These are phyloP conservation scores for Tetracladium maxilliforme DNA, from an alignment of 2,329 filamentous ascomycete genomes.

Conservation along the genomic window DNA sequence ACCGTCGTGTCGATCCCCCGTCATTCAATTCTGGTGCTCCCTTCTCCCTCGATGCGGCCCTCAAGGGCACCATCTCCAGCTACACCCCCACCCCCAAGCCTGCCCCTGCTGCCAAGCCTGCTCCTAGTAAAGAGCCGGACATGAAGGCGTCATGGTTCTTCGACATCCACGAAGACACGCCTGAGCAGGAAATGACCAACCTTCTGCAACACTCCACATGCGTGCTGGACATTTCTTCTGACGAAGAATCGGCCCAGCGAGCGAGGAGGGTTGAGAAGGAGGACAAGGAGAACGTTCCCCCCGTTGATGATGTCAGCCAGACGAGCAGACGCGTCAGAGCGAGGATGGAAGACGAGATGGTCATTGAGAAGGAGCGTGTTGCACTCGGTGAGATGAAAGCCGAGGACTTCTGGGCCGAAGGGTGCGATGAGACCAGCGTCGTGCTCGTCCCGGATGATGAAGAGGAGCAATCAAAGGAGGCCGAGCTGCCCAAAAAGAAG, in stretches of 20 bases:
- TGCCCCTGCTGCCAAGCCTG: constrained; percentile 12
- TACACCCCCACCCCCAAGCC: constrained; percentile 31
- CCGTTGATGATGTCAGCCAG: constrained; percentile 48
- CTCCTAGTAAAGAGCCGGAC: constrained; percentile 20
- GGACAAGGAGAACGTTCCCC: constrained; percentile 91
- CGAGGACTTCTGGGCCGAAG: constrained; percentile 52
- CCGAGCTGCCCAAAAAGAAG: constrained; percentile 4
- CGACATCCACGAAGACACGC: constrained; percentile 84
- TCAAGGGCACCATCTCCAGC: constrained; percentile 58
- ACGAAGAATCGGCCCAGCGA: constrained; percentile 52
- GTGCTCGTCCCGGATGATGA: constrained; percentile 49
- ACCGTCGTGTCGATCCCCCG: constrained; percentile 59
- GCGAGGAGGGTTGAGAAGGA: constrained; percentile 38
- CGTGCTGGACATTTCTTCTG: constrained; percentile 76
- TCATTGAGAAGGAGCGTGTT: constrained; percentile 47
- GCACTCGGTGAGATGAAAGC: constrained; percentile 55
- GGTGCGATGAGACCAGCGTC: constrained; percentile 46
- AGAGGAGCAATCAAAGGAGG: constrained; percentile 5
- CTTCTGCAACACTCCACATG: constrained; percentile 83
- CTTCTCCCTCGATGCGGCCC: constrained; percentile 74
- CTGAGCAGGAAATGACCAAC: constrained; percentile 83
- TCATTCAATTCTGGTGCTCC: constrained; percentile 40
- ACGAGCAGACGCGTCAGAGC: constrained; percentile 17
- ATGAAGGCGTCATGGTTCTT: constrained; percentile 69
- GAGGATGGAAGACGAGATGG: constrained; percentile 31